Base-by-base conservation (phyloP, 2,329 filamentous ascomycete species). In the Penicillium decumbens region DNA sequence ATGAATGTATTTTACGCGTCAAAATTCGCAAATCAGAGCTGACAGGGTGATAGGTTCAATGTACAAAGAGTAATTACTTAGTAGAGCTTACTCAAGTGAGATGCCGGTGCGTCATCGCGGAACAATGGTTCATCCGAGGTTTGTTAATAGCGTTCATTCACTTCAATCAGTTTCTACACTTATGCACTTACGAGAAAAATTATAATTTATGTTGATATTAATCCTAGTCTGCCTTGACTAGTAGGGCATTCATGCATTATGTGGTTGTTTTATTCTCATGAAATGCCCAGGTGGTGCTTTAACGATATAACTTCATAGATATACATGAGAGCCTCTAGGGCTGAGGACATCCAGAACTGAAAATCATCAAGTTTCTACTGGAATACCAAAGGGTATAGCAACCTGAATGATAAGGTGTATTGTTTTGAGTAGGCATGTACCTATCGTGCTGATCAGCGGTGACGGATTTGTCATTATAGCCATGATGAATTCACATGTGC, bases 91-190 rank as follows among this genome's bases (percentile, higher is more conserved):
- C 4, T 13, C 40, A 20, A 28, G 40, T 9, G 41, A 43, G 41
- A 46, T 48, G 49, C 46, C 41, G 12, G 44, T 57, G 52, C 54
- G 54, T 57, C 54, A 57, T 57, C 29, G 41, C 52, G 51, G 54
- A 44, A 18, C 20, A 13, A 15, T 13, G 25, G 51, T 50, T 53
- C 42, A 44, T 50, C 51, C 45, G 51, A 29, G 24, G 9, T 23
- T n/a, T 25, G 37, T 39, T 18, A 39, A 24, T 20, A 39, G 15
- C 15, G 15, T 18, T 4, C 28, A 9, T 9, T 35, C 6, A 35
- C 3, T 37, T 6, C 18, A 35, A 35, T 15, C 12, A 30, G 13
- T 13, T 15, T 32, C 30, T 15, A 15, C n/a, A 7, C 13, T 32
- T n/a, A 32, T 37, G 15, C 10, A 23, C 20, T 23, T 23, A 4